phyloP scores from a whole-genome alignment of 129 eudicot species.

The Dittrichia graveolens region DNA sequence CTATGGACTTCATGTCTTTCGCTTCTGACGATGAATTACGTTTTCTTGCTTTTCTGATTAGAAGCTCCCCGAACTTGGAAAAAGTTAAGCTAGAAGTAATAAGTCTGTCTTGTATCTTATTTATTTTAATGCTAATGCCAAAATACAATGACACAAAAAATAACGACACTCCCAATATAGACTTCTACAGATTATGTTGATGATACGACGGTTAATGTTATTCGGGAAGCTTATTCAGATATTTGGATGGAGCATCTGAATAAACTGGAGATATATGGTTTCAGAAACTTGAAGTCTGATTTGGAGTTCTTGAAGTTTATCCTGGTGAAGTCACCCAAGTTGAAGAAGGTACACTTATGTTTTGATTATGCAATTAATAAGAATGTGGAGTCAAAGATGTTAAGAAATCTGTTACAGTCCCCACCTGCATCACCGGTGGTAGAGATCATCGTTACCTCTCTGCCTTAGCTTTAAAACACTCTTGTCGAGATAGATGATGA shows the following conservation, averaged over 20 bases:
- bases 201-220: background rate
- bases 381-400: slow-evolving; percentile 10
- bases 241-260: slow-evolving; percentile 10
- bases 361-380: background rate
- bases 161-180: background rate
- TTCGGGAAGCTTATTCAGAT: background rate
- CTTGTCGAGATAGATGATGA: too few relatives aligned
- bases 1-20: background rate
- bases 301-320: slow-evolving; percentile 17
- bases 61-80: background rate
- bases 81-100: background rate
- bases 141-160: background rate
- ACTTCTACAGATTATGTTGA: background rate
- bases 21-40: background rate
- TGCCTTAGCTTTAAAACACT: too few relatives aligned
- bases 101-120: background rate
- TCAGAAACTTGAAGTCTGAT: background rate
- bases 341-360: background rate
- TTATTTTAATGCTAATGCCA: background rate
- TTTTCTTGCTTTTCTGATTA: background rate
- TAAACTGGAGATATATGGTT: background rate
- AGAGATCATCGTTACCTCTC: background rate
- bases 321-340: slow-evolving; percentile 9
- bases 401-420: background rate
- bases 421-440: background rate